Base-by-base conservation (phyloP, 208 protist species). In the Trypanosoma boissoni region DNA sequence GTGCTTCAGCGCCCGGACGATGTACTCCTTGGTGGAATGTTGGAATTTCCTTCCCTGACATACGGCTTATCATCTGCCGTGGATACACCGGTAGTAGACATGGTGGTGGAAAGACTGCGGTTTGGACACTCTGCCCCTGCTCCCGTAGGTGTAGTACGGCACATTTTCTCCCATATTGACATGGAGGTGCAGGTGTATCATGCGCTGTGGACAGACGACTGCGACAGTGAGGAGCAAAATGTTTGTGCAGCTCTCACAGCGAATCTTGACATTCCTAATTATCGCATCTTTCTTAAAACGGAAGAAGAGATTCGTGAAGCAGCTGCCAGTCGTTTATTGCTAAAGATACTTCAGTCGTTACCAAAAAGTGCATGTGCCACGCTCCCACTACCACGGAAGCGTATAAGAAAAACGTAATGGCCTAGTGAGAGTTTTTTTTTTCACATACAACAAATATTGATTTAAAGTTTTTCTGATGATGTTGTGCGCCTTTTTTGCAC, bases 161-260 rank as follows among this genome's bases (percentile, higher is more conserved):
- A 94, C 65, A 76, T 94, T 48, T 91, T 94, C 65, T 90, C 83
- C 23, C 83, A 94, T 60, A 91, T 91, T 68, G 51, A 79, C 12
- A 88, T 94, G 82, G 53, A 71, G n/a, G 82, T 94, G 24, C 34
- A 66, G 8, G 72, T 91, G 46, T 79, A 74, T 50, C 78, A 84
- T 53, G 78, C 77, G 26, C 37, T 41, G 18, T 87, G 80, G 83
- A 26, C 56, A 32, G 49, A 39, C 24, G 29, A 28, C n/a, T 34
- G 23, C 1, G 37, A 49, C 34, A 44, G 1, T 21, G 50, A 39
- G 2, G 54, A 74, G 21, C 28, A 72, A 26, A 32, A 26, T 2
- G 61, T 69, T 12, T 65, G 62, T 42, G 56, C 3, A 28, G 55
- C 58, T 18, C 29, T 80, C 12, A 64, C 62, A 6, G 53, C 18